Base-by-base conservation (phyloP, 2,329 filamentous ascomycete genomes). In the Raffaelea arxii region DNA sequence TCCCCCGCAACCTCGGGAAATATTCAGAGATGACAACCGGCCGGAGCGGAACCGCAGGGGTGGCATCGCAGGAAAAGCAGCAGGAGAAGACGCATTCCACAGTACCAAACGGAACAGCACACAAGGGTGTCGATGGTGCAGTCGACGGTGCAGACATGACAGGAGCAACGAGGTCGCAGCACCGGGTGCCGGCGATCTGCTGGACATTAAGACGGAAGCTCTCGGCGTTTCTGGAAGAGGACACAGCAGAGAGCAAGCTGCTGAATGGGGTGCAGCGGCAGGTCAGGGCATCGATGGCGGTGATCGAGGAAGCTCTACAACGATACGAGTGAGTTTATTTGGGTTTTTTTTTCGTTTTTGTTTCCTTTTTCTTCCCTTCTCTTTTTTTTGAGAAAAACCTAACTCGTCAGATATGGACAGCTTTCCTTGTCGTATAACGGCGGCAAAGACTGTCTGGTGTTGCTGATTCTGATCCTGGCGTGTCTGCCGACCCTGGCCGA, bases 361-460 rank as follows among this genome's bases (percentile, higher is more conserved):
- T 12, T 21, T 19, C 7, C 1, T 45, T 30, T n/a, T n/a, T n/a
- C n/a, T n/a, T n/a, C n/a, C n/a, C n/a, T n/a, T n/a, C n/a, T n/a
- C n/a, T n/a, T n/a, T n/a, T n/a, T n/a, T n/a, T n/a, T n/a, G n/a
- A n/a, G n/a, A n/a, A n/a, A n/a, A n/a, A n/a, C n/a, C n/a, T n/a
- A n/a, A n/a, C n/a, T n/a, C n/a, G n/a, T n/a, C n/a, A 92, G 86
- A 49, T 76, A 84, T 51, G 74, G 83, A 49, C 77, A 94, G 60
- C 75, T 97, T 50, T 88, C 90, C 5, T 73, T 97, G 53, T 94
- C 91, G 47, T 98, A 96, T 68, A 98, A 98, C 58, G 92, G 92
- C 60, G 92, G 92, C 51, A 98, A 98, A 65, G 92, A 97, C 72
- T 97, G 91, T 59, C 83, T 97, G 18, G 90, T 97, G 45, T 80